Evolutionary conservation across 2,329 filamentous ascomycete genomes (phyloP).

Genomic region (Aspergillus udagawae): DNA sequence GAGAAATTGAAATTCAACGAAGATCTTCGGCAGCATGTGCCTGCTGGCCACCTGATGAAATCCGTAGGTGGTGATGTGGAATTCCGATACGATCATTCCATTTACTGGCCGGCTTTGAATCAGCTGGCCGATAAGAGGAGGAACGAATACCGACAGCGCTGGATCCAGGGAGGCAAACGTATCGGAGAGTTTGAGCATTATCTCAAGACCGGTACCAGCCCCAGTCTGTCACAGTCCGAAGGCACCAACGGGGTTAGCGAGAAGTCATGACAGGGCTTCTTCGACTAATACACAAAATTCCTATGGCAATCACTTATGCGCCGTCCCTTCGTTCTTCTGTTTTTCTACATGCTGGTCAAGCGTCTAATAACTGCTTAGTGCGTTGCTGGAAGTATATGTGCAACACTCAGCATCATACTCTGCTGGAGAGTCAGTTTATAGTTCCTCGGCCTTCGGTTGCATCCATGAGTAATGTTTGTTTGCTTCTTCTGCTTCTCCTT

Average conservation of each 20-base stretch:
- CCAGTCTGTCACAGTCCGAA: slow-evolving; percentile 33
- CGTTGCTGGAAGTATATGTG: background rate
- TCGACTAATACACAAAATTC: background rate
- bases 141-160: slow-evolving; percentile 62
- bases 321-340: background rate
- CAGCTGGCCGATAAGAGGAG: slow-evolving; percentile 65
- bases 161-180: slow-evolving; percentile 73
- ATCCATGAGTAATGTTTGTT: background rate
- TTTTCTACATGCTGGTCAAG: background rate
- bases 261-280: background rate
- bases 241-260: slow-evolving; percentile 3
- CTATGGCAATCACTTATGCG: background rate
- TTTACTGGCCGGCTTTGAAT: slow-evolving; percentile 85
- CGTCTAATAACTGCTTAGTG: background rate
- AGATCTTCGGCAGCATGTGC: slow-evolving; percentile 77
- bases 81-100: slow-evolving; percentile 84
- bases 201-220: slow-evolving; percentile 63
- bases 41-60: slow-evolving; percentile 75
- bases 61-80: slow-evolving; percentile 73
- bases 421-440: background rate
- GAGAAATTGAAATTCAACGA: slow-evolving; percentile 98
- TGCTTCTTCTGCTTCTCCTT: background rate
- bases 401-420: background rate
- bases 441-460: background rate
- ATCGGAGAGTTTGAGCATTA: slow-evolving; percentile 87